Percentiles rank a stretch among this genome's conserved stretches.
phyloP scores from a whole-genome alignment of 2,329 filamentous ascomycete genomes.

The Dactylellina parvicollis region DNA sequence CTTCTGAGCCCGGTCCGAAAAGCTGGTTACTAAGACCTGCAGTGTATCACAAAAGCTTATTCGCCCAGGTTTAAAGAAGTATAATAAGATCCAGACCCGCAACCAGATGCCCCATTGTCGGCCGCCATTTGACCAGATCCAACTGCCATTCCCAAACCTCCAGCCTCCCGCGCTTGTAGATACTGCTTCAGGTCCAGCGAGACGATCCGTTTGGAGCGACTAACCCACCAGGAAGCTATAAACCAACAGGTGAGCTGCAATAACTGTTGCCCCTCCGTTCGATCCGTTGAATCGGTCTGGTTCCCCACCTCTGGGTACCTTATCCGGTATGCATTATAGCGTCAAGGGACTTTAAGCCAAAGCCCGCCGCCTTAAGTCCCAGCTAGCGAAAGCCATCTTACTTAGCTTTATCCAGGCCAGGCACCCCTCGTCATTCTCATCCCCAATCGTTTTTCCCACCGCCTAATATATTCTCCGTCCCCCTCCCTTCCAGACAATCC shows the following conservation, averaged over 20 bases:
- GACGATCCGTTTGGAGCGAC: slow-evolving; percentile 27
- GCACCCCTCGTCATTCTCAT: slow-evolving; percentile 35
- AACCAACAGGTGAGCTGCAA: slow-evolving; percentile 25
- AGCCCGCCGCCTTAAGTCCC: too few species aligned
- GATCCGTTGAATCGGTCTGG: slow-evolving; percentile 29
- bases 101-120: slow-evolving; percentile 36
- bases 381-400: slow-evolving; percentile 4
- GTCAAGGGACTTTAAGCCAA: slow-evolving; percentile 20
- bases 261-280: slow-evolving; percentile 10
- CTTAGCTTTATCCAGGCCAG: background rate
- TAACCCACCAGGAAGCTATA: slow-evolving; percentile 48
- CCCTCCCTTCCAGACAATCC: slow-evolving; percentile 7
- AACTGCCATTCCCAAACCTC: background rate
- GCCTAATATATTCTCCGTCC: slow-evolving; percentile 51
- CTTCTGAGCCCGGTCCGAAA: background rate
- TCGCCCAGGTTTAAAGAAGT: slow-evolving; percentile 2
- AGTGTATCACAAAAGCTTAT: slow-evolving; percentile 40
- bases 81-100: slow-evolving; percentile 34
- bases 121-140: background rate
- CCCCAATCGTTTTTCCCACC: slow-evolving; percentile 23
- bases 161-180: slow-evolving; percentile 28
- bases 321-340: slow-evolving; percentile 38
- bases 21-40: background rate
- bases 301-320: slow-evolving; percentile 24
- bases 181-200: slow-evolving; percentile 25